Evolutionary conservation across 2,329 filamentous ascomycete species (phyloP).

Genomic region (Macrophomina pseudophaseolina): DNA sequence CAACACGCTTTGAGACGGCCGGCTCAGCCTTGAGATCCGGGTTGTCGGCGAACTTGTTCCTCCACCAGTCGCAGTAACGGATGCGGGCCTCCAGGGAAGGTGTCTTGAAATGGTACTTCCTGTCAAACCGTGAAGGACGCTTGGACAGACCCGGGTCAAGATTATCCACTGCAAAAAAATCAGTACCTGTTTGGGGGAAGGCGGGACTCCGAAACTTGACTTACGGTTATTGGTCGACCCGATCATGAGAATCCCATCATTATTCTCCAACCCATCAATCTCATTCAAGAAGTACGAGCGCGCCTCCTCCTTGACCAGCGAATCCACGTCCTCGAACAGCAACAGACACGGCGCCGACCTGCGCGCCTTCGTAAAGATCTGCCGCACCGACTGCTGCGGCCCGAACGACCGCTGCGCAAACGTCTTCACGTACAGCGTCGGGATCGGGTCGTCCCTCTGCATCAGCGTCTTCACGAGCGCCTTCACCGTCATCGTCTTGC

Average conservation of each 20-base stretch:
- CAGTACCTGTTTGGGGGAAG: slow-evolving; percentile 26
- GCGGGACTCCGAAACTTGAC: slow-evolving; percentile 36
- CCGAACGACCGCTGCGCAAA: slow-evolving; percentile 54
- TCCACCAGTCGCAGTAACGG: slow-evolving; percentile 53
- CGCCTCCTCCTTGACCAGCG: slow-evolving; percentile 64
- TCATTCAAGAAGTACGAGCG: slow-evolving; percentile 75
- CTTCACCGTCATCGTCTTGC: slow-evolving; percentile 74
- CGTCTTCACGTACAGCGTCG: slow-evolving; percentile 62
- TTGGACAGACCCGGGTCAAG: slow-evolving; percentile 67
- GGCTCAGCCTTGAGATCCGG: neutral
- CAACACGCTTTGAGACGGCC: slow-evolving; percentile 37
- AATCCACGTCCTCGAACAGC: slow-evolving; percentile 75
- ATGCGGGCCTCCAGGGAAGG: slow-evolving; percentile 46
- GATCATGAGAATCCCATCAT: slow-evolving; percentile 74
- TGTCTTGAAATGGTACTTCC: slow-evolving; percentile 53
- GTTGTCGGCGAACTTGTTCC: slow-evolving; percentile 45
- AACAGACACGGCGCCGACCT: slow-evolving; percentile 70
- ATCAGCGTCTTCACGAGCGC: slow-evolving; percentile 71
- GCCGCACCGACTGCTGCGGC: slow-evolving; percentile 56
- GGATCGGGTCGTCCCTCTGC: slow-evolving; percentile 57
- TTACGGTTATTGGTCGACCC: slow-evolving; percentile 64
- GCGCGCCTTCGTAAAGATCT: slow-evolving; percentile 58
- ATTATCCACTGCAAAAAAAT: slow-evolving; percentile 30
- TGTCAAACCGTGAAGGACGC: slow-evolving; percentile 53
- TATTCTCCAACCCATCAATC: slow-evolving; percentile 71